A percentile compares a stretch with the other conserved stretches of the same genome.
Evolutionary conservation across 2,329 filamentous ascomycete genomes (phyloP).

Genomic region (Madurella mycetomatis): DNA sequence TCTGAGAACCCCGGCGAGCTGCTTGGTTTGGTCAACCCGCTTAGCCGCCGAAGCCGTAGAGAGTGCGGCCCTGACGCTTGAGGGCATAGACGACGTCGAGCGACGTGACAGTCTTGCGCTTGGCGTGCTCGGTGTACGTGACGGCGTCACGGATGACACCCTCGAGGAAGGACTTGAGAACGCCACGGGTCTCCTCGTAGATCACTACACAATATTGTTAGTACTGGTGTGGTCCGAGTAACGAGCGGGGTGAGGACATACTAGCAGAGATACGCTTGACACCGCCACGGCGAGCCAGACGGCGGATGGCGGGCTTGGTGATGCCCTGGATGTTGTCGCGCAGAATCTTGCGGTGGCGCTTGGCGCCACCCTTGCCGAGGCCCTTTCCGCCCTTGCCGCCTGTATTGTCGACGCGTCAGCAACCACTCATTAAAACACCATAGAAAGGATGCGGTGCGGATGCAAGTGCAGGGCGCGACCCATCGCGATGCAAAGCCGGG

Average conservation of each 20-base stretch:
- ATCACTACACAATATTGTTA: slow-evolving; percentile 51
- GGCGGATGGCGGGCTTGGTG: slow-evolving; percentile 95
- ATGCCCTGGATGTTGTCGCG: slow-evolving; percentile 99
- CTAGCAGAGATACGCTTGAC: slow-evolving; percentile 99
- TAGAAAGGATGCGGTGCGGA: slow-evolving; percentile 7
- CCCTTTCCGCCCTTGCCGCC: slow-evolving; percentile 96
- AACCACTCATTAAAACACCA: slow-evolving; percentile 9
- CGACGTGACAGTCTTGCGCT: slow-evolving; percentile 68
- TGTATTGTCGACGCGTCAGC: slow-evolving; percentile 43
- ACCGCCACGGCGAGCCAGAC: slow-evolving; percentile 98
- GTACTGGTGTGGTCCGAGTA: not conserved
- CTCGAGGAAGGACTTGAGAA: slow-evolving; percentile 80
- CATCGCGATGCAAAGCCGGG: not conserved
- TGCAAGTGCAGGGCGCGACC: not conserved
- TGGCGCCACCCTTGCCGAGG: slow-evolving; percentile 95
- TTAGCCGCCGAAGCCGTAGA: slow-evolving; percentile 67
- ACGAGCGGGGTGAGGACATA: slow-evolving; percentile 41
- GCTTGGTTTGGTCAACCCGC: not conserved
- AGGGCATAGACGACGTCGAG: slow-evolving; percentile 61
- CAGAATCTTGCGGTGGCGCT: slow-evolving; percentile 98
- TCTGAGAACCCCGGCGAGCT: too few relatives aligned
- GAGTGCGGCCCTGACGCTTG: slow-evolving; percentile 62
- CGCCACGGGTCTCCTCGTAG: slow-evolving; percentile 78
- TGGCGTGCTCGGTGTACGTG: slow-evolving; percentile 79
- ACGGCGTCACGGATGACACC: slow-evolving; percentile 74